Conservation (phyloP, 306 rosid species). For the Betula pendula region DNA sequence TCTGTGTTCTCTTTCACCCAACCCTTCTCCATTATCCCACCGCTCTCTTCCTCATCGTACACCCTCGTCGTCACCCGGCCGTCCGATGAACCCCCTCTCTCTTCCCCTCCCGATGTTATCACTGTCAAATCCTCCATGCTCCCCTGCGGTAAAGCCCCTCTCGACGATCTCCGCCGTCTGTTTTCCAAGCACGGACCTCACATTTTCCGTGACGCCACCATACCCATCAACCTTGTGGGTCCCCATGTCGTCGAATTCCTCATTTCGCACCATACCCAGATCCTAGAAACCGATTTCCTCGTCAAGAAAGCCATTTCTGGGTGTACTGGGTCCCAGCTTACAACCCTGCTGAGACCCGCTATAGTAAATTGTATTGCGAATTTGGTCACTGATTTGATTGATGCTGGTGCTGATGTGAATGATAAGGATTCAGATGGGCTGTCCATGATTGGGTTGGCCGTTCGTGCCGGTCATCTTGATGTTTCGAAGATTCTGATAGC, state of each 20-base stretch:
- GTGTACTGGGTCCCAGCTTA: constrained; percentile 52
- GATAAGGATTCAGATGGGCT: constrained; percentile 30
- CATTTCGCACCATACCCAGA: constrained; percentile 31
- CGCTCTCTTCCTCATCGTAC: constrained; percentile 67
- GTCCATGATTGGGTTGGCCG: constrained; percentile 49
- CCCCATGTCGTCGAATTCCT: constrained; percentile 56
- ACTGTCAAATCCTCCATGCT: constrained; percentile 70
- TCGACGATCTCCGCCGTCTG: constrained; percentile 64
- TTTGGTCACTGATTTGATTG: constrained; percentile 46
- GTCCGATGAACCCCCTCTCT: constrained; percentile 50
- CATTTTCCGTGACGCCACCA: constrained; percentile 73
- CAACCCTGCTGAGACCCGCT: constrained; percentile 46
- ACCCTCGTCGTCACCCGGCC: constrained; percentile 42
- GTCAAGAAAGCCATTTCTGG: constrained; percentile 50
- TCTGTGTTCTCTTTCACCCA: constrained; percentile 50
- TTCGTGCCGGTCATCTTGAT: constrained; percentile 43
- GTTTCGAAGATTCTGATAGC: constrained; percentile 46
- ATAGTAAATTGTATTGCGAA: constrained; percentile 38
- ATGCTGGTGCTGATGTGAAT: constrained; percentile 59
- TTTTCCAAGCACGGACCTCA: constrained; percentile 68
- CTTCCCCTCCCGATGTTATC: constrained; percentile 50
- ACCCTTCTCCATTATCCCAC: constrained; percentile 60
- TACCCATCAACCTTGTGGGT: constrained; percentile 64
- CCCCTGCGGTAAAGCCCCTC: constrained; percentile 72
- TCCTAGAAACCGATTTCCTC: constrained; percentile 21